Percentiles rank a stretch among this genome's conserved stretches.
phyloP scores from a whole-genome alignment of 2,329 filamentous ascomycete species.

The Davidsoniella australis region DNA sequence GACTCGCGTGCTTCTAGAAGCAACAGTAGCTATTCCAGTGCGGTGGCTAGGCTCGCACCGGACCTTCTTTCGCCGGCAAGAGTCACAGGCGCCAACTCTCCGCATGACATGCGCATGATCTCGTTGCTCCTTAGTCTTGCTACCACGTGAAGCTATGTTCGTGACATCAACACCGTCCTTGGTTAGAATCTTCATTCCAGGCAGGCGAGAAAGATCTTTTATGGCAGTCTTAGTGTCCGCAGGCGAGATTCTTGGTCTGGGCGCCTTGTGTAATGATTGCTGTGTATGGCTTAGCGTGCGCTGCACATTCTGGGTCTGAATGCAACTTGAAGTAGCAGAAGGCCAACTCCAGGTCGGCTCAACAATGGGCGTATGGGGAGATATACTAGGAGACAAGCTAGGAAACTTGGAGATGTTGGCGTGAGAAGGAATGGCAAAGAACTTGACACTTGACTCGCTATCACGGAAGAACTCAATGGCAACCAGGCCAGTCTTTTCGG shows the following conservation, averaged over 20 bases:
- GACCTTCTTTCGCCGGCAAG: slow-evolving; percentile 45
- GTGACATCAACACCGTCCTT: slow-evolving; percentile 46
- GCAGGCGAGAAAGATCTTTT: slow-evolving; percentile 29
- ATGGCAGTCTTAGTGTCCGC: too few species aligned
- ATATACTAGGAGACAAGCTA: background rate
- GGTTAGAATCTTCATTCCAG: slow-evolving; percentile 51
- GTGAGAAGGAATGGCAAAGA: slow-evolving; percentile 32
- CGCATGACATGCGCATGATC: slow-evolving; percentile 51
- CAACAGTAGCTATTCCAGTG: slow-evolving; percentile 16
- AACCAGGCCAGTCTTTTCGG: slow-evolving; percentile 40
- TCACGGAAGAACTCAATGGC: slow-evolving; percentile 43
- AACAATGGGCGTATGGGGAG: slow-evolving; percentile 6
- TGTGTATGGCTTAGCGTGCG: background rate
- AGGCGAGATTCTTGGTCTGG: slow-evolving; percentile 9
- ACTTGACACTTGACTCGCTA: slow-evolving; percentile 36
- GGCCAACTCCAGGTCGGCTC: background rate
- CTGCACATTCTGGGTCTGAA: background rate
- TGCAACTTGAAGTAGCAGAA: background rate
- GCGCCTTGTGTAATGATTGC: background rate
- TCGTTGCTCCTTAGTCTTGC: slow-evolving; percentile 50
- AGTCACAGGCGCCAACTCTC: slow-evolving; percentile 49
- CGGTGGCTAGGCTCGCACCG: slow-evolving; percentile 44
- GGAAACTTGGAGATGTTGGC: slow-evolving; percentile 15
- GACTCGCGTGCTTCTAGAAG: slow-evolving; percentile 14
- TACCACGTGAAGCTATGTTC: slow-evolving; percentile 41